Percentiles rank a stretch among this genome's conserved stretches.
These are phyloP conservation scores for Rostrohypoxylon terebratum DNA, from an alignment of 495 filamentous ascomycete species.

Conservation along the genomic window DNA sequence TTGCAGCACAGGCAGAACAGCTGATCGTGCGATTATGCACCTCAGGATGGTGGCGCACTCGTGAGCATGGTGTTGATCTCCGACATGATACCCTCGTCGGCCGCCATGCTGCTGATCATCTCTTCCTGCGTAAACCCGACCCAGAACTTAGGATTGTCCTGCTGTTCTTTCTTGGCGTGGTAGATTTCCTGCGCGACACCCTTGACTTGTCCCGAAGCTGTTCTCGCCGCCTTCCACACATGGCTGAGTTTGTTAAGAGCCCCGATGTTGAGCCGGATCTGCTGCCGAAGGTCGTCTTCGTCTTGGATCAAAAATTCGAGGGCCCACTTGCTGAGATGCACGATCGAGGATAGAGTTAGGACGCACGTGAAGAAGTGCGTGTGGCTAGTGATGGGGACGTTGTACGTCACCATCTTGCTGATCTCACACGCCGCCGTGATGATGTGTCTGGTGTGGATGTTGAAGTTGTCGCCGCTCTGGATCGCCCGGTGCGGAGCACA, in stretches of 20 bases:
- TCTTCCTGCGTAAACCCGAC: conserved; percentile 64
- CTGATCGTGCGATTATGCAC: conserved; percentile 12
- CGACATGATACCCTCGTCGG: conserved; percentile 66
- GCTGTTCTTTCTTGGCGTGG: conserved; percentile 65
- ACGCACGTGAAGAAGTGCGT: conserved; percentile 92
- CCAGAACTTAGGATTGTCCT: conserved; percentile 64
- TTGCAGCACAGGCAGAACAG: conserved; percentile 10
- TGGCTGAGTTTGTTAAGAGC: conserved; percentile 78
- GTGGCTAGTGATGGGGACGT: conserved; percentile 76
- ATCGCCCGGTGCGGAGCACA: conserved; percentile 68
- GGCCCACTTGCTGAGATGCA: conserved; percentile 72
- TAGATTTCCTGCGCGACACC: conserved; percentile 76
- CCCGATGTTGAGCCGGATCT: conserved; percentile 83
- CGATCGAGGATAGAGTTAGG: conserved; percentile 74
- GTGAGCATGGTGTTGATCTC: conserved; percentile 58
- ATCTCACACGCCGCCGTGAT: conserved; percentile 81
- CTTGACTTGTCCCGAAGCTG: conserved; percentile 78
- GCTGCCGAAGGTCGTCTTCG: conserved; percentile 80
- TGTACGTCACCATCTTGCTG: conserved; percentile 80
- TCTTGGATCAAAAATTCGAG: conserved; percentile 63
- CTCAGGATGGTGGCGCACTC: conserved; percentile 27
- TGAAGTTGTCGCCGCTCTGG: conserved; percentile 67
- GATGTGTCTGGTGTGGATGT: conserved; percentile 83
- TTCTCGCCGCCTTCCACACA: conserved; percentile 82
- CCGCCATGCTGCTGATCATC: conserved; percentile 64